phyloP scores from a whole-genome alignment of 345 rosid species.

The Eucalyptus melliodora region DNA sequence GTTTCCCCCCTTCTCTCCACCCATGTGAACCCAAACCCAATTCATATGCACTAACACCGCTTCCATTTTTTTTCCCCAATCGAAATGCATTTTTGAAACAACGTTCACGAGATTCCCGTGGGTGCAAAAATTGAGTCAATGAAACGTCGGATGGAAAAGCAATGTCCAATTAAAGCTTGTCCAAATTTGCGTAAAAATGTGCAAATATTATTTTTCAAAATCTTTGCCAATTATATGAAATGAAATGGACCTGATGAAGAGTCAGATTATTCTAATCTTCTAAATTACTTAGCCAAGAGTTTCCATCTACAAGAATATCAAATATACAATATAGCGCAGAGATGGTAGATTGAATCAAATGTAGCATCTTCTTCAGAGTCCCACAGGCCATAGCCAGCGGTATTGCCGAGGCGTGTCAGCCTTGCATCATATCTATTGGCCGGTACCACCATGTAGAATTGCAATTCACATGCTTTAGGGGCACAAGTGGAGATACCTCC shows the following conservation, averaged over 20 bases:
- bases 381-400: background rate
- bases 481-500: background rate
- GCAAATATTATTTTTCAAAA: too few relatives aligned
- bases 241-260: background rate
- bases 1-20: background rate
- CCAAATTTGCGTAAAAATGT: background rate
- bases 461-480: too few relatives aligned
- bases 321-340: background rate
- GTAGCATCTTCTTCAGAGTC: background rate
- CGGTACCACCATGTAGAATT: background rate
- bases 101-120: background rate
- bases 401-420: background rate
- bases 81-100: background rate
- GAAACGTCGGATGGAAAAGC: background rate
- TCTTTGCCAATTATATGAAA: background rate
- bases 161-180: background rate
- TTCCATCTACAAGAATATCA: background rate
- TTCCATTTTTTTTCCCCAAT: background rate
- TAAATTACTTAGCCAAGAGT: background rate
- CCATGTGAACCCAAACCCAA: background rate
- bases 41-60: background rate
- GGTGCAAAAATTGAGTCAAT: background rate
- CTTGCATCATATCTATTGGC: background rate
- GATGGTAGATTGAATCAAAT: background rate
- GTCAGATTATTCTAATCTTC: background rate